phyloP scores from a whole-genome alignment of 164 flowering plant genomes.

The Liquidambar formosana region DNA sequence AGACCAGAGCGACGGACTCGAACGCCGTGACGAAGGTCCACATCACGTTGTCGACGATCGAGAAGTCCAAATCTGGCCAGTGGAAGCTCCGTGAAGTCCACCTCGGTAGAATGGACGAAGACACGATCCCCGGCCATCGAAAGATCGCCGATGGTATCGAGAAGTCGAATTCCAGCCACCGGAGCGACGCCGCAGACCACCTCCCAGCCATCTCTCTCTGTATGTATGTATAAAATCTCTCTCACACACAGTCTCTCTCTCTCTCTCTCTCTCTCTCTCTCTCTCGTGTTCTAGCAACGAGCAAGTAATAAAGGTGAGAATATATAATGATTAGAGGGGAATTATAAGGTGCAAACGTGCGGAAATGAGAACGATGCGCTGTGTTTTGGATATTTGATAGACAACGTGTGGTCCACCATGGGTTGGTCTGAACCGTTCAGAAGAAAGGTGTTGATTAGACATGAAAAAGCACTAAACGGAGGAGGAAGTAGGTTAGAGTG shows the following conservation, averaged over 20 bases:
- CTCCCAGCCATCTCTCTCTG: conserved; percentile 2
- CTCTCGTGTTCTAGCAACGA: background rate
- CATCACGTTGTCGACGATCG: conserved; percentile 43
- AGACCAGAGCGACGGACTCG: conserved; percentile 56
- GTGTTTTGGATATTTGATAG: too few species aligned
- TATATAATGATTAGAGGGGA: too few species aligned
- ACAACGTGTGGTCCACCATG: too few species aligned
- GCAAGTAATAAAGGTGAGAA: too few species aligned
- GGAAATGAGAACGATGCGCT: too few species aligned
- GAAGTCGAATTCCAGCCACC: conserved; percentile 7
- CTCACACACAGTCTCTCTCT: too few species aligned
- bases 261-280: conserved; percentile 1
- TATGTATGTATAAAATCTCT: too few species aligned
- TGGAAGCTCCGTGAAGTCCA: conserved; percentile 1
- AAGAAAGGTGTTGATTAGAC: too few species aligned
- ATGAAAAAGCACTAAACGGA: too few species aligned
- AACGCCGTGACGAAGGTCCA: conserved; percentile 51
- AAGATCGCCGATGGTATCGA: background rate
- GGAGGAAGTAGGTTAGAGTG: too few species aligned
- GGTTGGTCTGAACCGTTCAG: too few species aligned
- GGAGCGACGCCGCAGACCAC: conserved; percentile 1
- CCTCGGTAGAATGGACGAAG: conserved; percentile 2
- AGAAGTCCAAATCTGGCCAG: conserved; percentile 23
- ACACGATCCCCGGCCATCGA: conserved; percentile 11
- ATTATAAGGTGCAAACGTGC: too few species aligned